phyloP scores from a whole-genome alignment of 2,329 filamentous ascomycete genomes.

The Aureobasidium sp. region DNA sequence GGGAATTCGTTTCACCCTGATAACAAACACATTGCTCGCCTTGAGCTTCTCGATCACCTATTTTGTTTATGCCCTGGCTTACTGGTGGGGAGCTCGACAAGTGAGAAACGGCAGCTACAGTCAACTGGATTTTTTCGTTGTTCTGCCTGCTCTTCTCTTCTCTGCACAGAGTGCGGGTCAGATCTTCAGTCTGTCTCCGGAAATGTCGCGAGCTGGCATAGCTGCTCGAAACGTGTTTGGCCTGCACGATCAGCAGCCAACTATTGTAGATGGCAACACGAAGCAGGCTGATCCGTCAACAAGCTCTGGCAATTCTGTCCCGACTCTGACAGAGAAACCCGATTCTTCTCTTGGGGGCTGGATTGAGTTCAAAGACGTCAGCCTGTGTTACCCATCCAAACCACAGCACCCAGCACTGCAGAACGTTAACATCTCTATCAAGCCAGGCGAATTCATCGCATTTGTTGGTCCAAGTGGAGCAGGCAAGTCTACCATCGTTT shows the following conservation, averaged over 20 bases:
- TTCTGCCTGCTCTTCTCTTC: constrained; percentile 40
- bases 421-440: constrained; percentile 41
- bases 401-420: constrained; percentile 36
- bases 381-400: constrained; percentile 32
- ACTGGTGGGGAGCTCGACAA: constrained; percentile 42
- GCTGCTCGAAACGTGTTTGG: constrained; percentile 39
- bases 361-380: constrained; percentile 32
- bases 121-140: constrained; percentile 39
- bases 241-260: constrained; percentile 34
- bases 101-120: constrained; percentile 37
- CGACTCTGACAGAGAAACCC: not conserved
- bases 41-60: constrained; percentile 41
- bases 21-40: constrained; percentile 37
- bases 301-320: not conserved
- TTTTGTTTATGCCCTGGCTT: constrained; percentile 43
- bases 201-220: constrained; percentile 38
- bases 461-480: constrained; percentile 40
- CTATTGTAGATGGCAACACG: constrained; percentile 27
- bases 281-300: not conserved
- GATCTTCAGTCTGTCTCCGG: constrained; percentile 40
- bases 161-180: constrained; percentile 41
- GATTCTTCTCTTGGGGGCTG: constrained; percentile 12
- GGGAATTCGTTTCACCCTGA: constrained; percentile 33
- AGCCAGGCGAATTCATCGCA: constrained; percentile 46
- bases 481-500: constrained; percentile 39